Base-by-base conservation (phyloP, 495 filamentous ascomycete genomes). In the Trichoderma erinaceum region DNA sequence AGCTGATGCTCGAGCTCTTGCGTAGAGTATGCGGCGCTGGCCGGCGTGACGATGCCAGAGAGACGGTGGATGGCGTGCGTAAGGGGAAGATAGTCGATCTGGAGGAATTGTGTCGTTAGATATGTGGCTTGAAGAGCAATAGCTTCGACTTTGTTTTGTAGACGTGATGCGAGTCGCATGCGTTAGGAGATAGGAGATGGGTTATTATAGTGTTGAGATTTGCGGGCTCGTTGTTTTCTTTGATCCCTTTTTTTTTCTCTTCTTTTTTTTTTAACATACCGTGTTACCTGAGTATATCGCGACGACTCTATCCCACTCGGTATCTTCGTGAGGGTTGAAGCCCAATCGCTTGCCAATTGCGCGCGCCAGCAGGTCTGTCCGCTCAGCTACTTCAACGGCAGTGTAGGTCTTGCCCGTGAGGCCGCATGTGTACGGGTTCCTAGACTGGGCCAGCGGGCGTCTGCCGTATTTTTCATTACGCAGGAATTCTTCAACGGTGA, bases 261-360 rank as follows among this genome's bases (percentile, higher is more conserved):
- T 4, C 29, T 29, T 29, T 29, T 29, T 29, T 29, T 29, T 38
- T 18, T 13, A 48, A 74, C 85, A 61, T 80, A 93, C 92, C 29
- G 92, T 92, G 71, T 97, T 97, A 66, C 93, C 70, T 44, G 87
- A 88, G 76, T 91, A 96, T 13, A 93, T 78, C 13, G 84, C 88
- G 63, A 92, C 71, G 27, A 92, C 87, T 78, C 95, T 97, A 71
- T 97, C 93, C 89, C 90, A 96, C 73, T 93, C 90, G 0, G 85
- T 85, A 25, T 91, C 92, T 68, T 84, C 71, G 70, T 94, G 93
- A 10, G 89, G 85, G 35, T 82, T 71, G 89, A 90, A 96, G 64
- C 86, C 87, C 71, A 95, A 78, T 70, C 91, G 87, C 73, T 92
- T 89, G 11, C 86, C 80, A 5, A 97, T 76, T 5, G 84, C 87